Evolutionary conservation across 2,329 filamentous ascomycete species (phyloP).

Genomic region (Botrytis sinoallii): DNA sequence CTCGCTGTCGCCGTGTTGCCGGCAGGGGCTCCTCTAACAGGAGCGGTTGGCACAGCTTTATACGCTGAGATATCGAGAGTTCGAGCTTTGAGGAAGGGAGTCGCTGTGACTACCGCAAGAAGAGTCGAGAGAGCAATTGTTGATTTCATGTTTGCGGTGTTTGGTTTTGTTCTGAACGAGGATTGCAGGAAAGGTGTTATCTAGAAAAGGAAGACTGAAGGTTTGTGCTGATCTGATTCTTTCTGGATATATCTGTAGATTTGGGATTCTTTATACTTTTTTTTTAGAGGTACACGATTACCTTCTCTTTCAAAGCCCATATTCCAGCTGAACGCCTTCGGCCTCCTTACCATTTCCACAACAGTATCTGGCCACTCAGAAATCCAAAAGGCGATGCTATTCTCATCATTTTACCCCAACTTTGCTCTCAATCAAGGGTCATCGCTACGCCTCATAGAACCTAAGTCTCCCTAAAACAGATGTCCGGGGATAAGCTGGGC

Average conservation of each 20-base stretch:
- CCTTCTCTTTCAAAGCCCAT: not conserved
- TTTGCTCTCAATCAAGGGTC: not conserved
- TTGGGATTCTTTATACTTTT: not conserved
- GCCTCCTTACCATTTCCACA: not conserved
- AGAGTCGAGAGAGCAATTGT: not conserved
- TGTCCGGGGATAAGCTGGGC: not conserved
- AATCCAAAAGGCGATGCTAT: not conserved
- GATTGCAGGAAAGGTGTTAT: not conserved
- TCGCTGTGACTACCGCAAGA: not conserved
- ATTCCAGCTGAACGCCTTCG: not conserved
- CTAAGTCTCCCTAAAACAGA: not conserved
- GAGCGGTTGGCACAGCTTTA: slow-evolving; percentile 10
- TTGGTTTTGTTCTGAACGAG: not conserved
- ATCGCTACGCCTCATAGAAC: not conserved
- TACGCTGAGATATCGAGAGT: slow-evolving; percentile 16
- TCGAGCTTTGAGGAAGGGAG: slow-evolving; percentile 11
- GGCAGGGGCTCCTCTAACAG: slow-evolving; percentile 9
- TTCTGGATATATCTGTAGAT: not conserved
- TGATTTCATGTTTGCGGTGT: slow-evolving; percentile 9
- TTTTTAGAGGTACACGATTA: not conserved
- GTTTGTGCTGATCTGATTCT: not conserved
- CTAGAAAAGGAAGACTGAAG: not conserved
- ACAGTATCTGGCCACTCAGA: not conserved
- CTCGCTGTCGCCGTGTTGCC: slow-evolving; percentile 13
- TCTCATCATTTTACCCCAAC: not conserved